Base-by-base conservation (phyloP, 2,329 filamentous ascomycete species). In the Colletotrichum cereale region DNA sequence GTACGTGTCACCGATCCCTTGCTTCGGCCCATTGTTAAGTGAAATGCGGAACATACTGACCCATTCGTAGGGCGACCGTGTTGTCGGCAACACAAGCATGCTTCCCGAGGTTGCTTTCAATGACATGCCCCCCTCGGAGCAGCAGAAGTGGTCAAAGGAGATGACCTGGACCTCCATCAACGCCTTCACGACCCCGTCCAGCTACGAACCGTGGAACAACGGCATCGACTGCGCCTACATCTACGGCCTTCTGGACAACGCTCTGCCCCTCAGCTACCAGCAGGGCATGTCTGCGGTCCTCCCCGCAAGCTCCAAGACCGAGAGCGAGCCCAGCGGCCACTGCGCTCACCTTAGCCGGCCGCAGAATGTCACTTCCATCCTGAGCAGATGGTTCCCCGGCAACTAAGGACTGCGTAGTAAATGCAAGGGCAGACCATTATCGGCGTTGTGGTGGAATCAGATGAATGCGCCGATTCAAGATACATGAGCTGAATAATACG, bases 181-280 rank as follows among this genome's bases (percentile, higher is more conserved):
- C 10, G 66, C 67, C 55, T 72, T 72, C 62, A 57, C 42, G 48
- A 71, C 44, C 6, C 24, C 70, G n/a, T 72, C 70, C 0, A 73
- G 67, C n/a, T 76, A 76, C 31, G 78, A 78, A 53, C 76, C 78
- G 1, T 79, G 78, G 78, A 74, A 74, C 24, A 74, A 77, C 34
- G 75, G 77, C n/a, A 74, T 79, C 7, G 72, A 75, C 36, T 75
- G 71, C 47, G 73, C 74, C 61, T 79, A 76, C 66, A 70, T 79
- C 24, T 75, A 75, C 29, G 76, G 74, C 47, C 74, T 76, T 2
- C 44, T 74, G 0, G 78, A 78, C 63, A 73, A 78, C 21, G 77
- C 76, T 7, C 42, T 79, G 1, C 72, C 75, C 10, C 47, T 76
- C 1, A 58, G 58, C 0, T 73, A 75, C 1, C 78, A 79, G 55